Conservation (phyloP, 305 asterid species). For the Rubia balearica region DNA sequence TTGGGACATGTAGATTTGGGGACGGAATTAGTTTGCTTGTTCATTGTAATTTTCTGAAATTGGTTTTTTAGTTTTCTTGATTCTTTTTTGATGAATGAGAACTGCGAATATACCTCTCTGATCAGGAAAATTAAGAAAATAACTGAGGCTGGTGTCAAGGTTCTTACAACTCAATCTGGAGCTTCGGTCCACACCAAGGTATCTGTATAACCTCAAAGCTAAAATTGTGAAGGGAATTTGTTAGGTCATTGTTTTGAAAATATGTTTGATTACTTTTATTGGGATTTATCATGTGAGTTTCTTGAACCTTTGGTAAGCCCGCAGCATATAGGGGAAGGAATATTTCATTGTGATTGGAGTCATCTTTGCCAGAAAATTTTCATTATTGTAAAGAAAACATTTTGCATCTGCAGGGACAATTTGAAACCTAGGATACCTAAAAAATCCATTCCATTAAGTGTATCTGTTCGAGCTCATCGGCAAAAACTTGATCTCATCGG, state of each 20-base stretch:
- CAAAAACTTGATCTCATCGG: too few relatives aligned
- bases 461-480: constrained; percentile 1
- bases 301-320: constrained; percentile 10
- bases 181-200: constrained; percentile 40
- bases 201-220: constrained; percentile 43
- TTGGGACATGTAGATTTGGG: too few relatives aligned
- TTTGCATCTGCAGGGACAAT: constrained; percentile 25
- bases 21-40: too few relatives aligned
- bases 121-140: constrained; percentile 33
- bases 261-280: neutral
- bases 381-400: constrained; percentile 1
- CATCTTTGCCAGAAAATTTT: constrained; percentile 11
- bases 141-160: constrained; percentile 43
- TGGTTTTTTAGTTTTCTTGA: too few relatives aligned
- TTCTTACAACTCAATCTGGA: constrained; percentile 41
- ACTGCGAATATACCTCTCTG: neutral
- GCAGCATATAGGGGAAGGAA: constrained; percentile 5
- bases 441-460: constrained; percentile 16
- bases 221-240: constrained; percentile 34
- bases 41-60: too few relatives aligned
- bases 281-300: constrained; percentile 4
- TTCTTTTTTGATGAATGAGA: too few relatives aligned
- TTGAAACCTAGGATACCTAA: constrained; percentile 35
- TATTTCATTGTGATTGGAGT: constrained; percentile 10
- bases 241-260: constrained; percentile 11